Base-by-base conservation (phyloP, 2,329 filamentous ascomycete species). In the Hymenoscyphus fraxineus region DNA sequence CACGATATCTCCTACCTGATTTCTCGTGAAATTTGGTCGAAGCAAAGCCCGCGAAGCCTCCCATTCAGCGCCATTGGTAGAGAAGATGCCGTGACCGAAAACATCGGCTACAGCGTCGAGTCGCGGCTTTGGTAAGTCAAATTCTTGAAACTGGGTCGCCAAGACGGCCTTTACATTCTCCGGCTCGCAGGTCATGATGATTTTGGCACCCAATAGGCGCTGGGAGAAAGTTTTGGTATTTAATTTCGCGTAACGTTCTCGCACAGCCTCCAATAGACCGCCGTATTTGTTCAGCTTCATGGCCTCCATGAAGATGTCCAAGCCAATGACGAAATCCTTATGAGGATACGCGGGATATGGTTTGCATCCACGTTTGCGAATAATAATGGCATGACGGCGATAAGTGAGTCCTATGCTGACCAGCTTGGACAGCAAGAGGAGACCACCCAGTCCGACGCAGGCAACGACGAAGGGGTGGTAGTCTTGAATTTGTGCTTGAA, bases 1-100 rank as follows among this genome's bases (percentile, higher is more conserved):
- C 40, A 85, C 80, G 27, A 93, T 79, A 73, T 93, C 88, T 32
- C 87, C 85, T 51, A 84, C 78, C 72, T 84, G 81, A 65, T 81
- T 79, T 9, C 80, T 76, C n/a, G 80, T 78, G 66, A 85, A 85
- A 67, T 80, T 83, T 13, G 83, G 83, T 15, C 83, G 75, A 44
- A 87, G 80, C 67, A 86, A 73, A n/a, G 69, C 40, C 22, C 73
- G 27, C 69, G 72, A 55, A 75, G 69, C 60, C 40, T 80, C 78
- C 84, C 84, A 87, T n/a, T 75, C 73, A 39, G 76, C 72, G 1
- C 82, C 82, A 61, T 85, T 81, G 0, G 78, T 47, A 19, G 61
- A 79, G 70, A 86, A 86, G 64, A 87, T 86, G 56, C 82, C 82
- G 65, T 85, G 78, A 2, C 84, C 84, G 7, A 86, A 75, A 58